phyloP scores from a whole-genome alignment of 768 basidiomycete genomes.

The Russula compacta region DNA sequence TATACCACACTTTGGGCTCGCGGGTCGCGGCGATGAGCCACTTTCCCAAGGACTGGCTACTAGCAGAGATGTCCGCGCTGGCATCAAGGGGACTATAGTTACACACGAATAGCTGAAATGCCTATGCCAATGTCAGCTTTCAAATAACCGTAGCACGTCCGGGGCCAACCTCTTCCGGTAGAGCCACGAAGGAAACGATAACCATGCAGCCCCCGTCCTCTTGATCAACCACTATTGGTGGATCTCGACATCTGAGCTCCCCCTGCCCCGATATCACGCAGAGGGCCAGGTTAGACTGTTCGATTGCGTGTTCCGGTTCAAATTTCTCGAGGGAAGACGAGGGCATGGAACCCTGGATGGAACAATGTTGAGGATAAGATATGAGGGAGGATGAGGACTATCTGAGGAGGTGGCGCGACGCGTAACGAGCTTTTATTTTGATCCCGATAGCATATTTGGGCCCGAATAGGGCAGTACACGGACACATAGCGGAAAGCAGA shows the following conservation, averaged over 20 bases:
- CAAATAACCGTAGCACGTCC: background rate
- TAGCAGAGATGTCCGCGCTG: conserved; percentile 1
- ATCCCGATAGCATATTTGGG: background rate
- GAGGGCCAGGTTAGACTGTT: conserved; percentile 8
- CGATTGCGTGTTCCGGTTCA: conserved; percentile 4
- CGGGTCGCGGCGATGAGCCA: conserved; percentile 2
- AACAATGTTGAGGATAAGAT: background rate
- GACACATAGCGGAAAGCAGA: background rate
- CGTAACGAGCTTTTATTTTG: background rate
- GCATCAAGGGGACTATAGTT: conserved; percentile 1
- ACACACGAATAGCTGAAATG: conserved; percentile 1
- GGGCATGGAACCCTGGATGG: background rate
- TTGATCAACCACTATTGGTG: background rate
- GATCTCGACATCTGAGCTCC: conserved; percentile 4
- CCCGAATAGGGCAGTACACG: background rate
- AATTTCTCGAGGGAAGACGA: background rate
- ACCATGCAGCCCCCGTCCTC: background rate
- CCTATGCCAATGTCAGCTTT: background rate
- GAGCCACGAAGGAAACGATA: conserved; percentile 2
- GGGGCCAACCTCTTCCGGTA: conserved; percentile 2
- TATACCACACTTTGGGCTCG: conserved; percentile 6
- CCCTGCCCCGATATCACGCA: background rate
- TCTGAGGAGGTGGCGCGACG: background rate
- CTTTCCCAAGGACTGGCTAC: conserved; percentile 3
- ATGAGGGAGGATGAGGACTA: background rate